Percentiles rank a stretch among this genome's conserved stretches.
Evolutionary conservation across 352 stramenopile species (phyloP).

Genomic region (Phytophthora hybrid): DNA sequence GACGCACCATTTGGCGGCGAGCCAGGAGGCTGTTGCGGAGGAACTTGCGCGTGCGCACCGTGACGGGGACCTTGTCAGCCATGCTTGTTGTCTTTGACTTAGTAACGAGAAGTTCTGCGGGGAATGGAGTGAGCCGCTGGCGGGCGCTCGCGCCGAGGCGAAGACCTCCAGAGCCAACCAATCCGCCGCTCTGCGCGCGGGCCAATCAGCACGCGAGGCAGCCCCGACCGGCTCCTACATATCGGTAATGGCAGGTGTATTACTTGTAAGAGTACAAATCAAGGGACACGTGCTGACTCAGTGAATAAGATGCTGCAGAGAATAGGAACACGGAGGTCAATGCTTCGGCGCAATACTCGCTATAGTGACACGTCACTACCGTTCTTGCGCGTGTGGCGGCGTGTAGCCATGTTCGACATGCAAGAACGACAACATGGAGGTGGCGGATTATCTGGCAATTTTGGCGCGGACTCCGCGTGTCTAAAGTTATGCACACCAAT

Average conservation of each 20-base stretch:
- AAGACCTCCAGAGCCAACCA: slow-evolving; percentile 81
- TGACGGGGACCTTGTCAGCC: slow-evolving; percentile 95
- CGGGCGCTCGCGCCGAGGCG: background rate
- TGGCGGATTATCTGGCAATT: slow-evolving; percentile 18
- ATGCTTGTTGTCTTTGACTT: slow-evolving; percentile 83
- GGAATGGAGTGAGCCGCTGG: slow-evolving; percentile 60
- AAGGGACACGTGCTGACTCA: background rate
- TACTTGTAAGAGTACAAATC: background rate
- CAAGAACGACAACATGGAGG: background rate
- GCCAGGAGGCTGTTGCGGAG: slow-evolving; percentile 98
- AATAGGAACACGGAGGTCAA: background rate
- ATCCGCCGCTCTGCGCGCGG: slow-evolving; percentile 51
- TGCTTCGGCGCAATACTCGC: background rate
- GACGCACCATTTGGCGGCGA: slow-evolving; percentile 97
- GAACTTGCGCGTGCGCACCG: slow-evolving; percentile 99
- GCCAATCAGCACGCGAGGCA: slow-evolving; percentile 50
- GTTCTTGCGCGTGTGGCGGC: background rate
- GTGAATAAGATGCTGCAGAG: background rate
- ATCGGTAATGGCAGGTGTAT: slow-evolving; percentile 15
- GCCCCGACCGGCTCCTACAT: background rate
- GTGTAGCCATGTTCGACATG: slow-evolving; percentile 7
- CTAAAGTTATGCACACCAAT: slow-evolving; percentile 32
- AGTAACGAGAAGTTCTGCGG: slow-evolving; percentile 71
- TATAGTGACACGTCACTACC: slow-evolving; percentile 27
- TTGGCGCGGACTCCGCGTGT: slow-evolving; percentile 20